Conservation (phyloP, 768 basidiomycete species). For the Kwoniella dendrophila region DNA sequence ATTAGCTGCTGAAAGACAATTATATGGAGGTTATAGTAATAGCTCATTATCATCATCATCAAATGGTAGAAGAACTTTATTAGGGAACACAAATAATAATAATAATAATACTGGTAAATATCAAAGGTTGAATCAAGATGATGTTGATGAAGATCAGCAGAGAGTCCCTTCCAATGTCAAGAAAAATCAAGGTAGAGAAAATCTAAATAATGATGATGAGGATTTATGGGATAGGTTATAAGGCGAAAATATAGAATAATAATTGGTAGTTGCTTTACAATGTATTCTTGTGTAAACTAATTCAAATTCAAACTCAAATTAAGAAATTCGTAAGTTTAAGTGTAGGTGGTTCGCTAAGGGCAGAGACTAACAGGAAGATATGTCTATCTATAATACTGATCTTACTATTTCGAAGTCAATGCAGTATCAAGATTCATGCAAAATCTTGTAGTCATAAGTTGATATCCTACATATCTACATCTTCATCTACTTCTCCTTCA, state of each 20-base stretch:
- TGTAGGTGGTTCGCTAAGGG: too few relatives aligned
- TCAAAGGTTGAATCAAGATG: constrained; percentile 36
- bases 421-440: neutral
- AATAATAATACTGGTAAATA: constrained; percentile 19
- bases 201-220: constrained; percentile 45
- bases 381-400: too few relatives aligned
- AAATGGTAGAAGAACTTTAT: constrained; percentile 14
- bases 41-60: too few relatives aligned
- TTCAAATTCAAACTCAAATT: too few relatives aligned
- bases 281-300: too few relatives aligned
- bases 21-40: too few relatives aligned
- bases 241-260: neutral
- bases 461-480: neutral
- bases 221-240: constrained; percentile 53
- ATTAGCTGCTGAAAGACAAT: constrained; percentile 51
- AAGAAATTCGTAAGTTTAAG: too few relatives aligned
- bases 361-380: too few relatives aligned
- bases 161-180: constrained; percentile 29
- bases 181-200: constrained; percentile 43
- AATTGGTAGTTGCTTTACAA: too few relatives aligned
- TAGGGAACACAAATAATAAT: neutral
- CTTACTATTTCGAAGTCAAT: too few relatives aligned
- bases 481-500: neutral
- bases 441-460: neutral
- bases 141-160: constrained; percentile 21